Conservation (phyloP, 495 filamentous ascomycete species). For the Neurospora sublineolata region DNA sequence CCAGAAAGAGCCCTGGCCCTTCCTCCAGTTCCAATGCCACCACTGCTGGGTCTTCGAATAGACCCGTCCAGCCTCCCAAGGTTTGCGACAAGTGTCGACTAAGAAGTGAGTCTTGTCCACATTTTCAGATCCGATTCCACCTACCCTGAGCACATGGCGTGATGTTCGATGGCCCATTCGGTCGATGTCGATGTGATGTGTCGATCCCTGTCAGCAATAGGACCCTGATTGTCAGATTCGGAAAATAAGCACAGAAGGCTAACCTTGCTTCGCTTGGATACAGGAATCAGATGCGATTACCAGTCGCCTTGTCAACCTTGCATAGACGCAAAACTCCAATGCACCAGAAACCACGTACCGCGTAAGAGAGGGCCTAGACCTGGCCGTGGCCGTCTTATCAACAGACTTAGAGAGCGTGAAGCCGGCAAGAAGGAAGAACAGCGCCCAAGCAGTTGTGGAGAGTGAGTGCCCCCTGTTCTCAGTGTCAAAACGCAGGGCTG, state of each 20-base stretch:
- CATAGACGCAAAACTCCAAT: slow-evolving; percentile 15
- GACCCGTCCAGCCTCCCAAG: background rate
- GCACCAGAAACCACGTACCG: slow-evolving; percentile 28
- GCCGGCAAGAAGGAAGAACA: background rate
- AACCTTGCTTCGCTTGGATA: background rate
- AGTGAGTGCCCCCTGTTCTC: background rate
- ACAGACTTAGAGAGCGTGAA: slow-evolving; percentile 18
- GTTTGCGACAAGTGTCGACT: background rate
- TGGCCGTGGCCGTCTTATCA: slow-evolving; percentile 24
- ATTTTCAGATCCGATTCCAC: background rate
- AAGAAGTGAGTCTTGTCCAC: background rate
- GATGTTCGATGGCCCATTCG: background rate
- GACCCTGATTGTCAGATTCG: background rate
- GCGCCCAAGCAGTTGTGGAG: background rate
- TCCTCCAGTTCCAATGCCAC: background rate
- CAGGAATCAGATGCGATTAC: slow-evolving; percentile 25
- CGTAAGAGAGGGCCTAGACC: slow-evolving; percentile 24
- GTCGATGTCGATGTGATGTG: background rate
- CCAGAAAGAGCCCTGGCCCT: background rate
- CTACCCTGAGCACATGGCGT: background rate
- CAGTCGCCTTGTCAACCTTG: slow-evolving; percentile 25
- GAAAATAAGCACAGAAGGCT: background rate
- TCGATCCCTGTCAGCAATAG: background rate
- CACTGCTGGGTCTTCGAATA: background rate
- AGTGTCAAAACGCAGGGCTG: background rate